These are phyloP conservation scores for Pichia exigua DNA, from an alignment of 805 yeast genomes.

Conservation along the genomic window DNA sequence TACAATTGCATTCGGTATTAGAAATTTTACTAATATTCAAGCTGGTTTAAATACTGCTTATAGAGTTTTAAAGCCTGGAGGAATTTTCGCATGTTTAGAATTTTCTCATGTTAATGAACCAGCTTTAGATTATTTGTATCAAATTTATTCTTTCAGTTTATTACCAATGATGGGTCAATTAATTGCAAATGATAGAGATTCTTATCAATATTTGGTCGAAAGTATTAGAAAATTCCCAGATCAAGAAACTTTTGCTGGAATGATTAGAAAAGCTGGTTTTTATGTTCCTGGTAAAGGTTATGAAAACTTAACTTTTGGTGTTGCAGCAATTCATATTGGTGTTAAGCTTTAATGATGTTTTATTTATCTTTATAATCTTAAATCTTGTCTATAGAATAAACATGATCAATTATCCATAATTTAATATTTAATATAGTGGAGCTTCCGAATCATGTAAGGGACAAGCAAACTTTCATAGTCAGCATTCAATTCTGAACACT, in stretches of 20 bases:
- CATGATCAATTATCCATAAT: not conserved
- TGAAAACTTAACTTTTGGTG: slow-evolving; percentile 89
- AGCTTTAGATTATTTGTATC: slow-evolving; percentile 65
- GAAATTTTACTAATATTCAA: slow-evolving; percentile 92
- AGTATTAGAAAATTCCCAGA: slow-evolving; percentile 86
- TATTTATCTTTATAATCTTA: not conserved
- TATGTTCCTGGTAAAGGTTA: slow-evolving; percentile 85
- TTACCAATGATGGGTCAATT: slow-evolving; percentile 94
- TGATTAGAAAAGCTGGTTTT: slow-evolving; percentile 95
- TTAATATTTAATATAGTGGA: too few species aligned
- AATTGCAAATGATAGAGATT: slow-evolving; percentile 90
- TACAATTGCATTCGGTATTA: slow-evolving; percentile 94
- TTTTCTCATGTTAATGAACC: slow-evolving; percentile 87
- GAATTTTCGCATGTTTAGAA: slow-evolving; percentile 93
- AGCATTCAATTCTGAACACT: too few species aligned
- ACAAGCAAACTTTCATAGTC: too few species aligned
- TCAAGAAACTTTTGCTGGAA: slow-evolving; percentile 81
- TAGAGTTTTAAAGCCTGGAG: slow-evolving; percentile 94
- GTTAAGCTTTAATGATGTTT: slow-evolving; percentile 56
- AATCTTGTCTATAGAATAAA: not conserved
- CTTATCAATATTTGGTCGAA: slow-evolving; percentile 94
- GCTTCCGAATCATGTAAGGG: too few species aligned
- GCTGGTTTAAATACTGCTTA: slow-evolving; percentile 93
- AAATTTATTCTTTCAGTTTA: slow-evolving; percentile 78
- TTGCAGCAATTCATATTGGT: slow-evolving; percentile 94